Base-by-base conservation (phyloP, 352 stramenopile species). In the Globisporangium solare region DNA sequence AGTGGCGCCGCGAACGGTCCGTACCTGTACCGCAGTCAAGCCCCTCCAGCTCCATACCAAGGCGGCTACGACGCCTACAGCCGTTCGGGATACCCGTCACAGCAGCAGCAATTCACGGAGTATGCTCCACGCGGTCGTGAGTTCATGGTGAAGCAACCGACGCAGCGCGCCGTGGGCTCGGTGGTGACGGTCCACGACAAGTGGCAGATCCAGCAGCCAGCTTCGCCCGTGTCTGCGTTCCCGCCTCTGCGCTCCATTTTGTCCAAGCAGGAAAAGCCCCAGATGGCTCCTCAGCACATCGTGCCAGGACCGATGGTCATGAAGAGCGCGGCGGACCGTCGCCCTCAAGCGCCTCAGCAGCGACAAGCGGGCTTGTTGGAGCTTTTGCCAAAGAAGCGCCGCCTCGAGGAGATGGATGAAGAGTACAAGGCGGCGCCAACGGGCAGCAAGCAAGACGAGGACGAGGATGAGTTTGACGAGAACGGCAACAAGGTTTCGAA, bases 401-500 rank as follows among this genome's bases (percentile, higher is more conserved):
- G 67, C 7, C 68, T 40, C n/a, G 57, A 63, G 32, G 57, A 63
- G 57, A 41, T 61, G 15, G 40, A 63, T 21, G 52, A 62, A 8
- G 47, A 51, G 46, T 47, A 51, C 41, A 47, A 47, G 10, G 39
- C 46, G 10, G 39, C 46, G 0, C 48, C 22, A 0, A 14, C 54
- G 3, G 18, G 35, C 32, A 8, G 39, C 15, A 35, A 39, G 11
- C 46, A 58, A 2, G 59, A 18, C 12, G 32, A 55, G 20, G 54
- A 67, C 17, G 54, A 57, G 2, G 43, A 65, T 13, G 56, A 62
- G 21, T 48, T 41, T 22, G 59, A 61, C 18, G 53, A 63, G 39
- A 56, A 58, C 31, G 56, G 53, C n/a, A 47, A 39, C 2, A 21
- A 41, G 20, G 35, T 59, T 21, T 12, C 41, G 41, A 89, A 89